Base-by-base conservation (phyloP, 1,284 basidiomycete genomes). In the Lentinus polychrous region DNA sequence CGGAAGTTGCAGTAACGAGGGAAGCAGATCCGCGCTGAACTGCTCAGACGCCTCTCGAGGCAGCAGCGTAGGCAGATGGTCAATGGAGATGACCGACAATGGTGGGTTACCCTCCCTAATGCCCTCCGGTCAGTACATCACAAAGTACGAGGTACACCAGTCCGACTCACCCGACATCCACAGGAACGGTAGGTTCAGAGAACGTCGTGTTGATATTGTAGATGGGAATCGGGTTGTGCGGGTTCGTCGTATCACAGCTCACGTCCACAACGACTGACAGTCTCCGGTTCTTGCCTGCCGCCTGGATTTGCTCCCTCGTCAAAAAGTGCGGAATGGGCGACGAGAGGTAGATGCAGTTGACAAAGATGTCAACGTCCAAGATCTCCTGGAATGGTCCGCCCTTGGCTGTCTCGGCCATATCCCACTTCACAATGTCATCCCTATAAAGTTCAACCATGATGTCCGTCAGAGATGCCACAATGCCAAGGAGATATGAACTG, bases 281-380 rank as follows among this genome's bases (percentile, higher is more conserved):
- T 48, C 79, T 75, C 53, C 96, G 79, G 17, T 69, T 57, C 46
- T 71, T 66, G 20, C 94, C 94, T 10, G 89, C 91, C 18, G 74
- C 73, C 20, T 71, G 69, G 58, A 98, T 86, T 55, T 81, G 81
- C 42, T 92, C 83, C 35, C 68, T 67, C 10, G 87, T 89, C 52
- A 99, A 56, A 70, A 99, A 99, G 46, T 88, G 78, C 12, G 94
- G 93, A 58, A 99, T 99, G 55, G 81, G 74, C 46, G 86, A 80
- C 45, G 83, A 86, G 52, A 99, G 86, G 71, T 99, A 99, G 69
- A 99, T 99, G 81, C 96, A 99, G 76, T 99, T 99, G 76, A 99
- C 84, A 62, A 99, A 98, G 63, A 99, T 85, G 71, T 99, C 96
- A 54, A 94, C 95, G 57, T 95, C 92, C 39, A 99, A 77, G 55